A percentile compares a stretch with the other conserved stretches of the same genome.
These are phyloP conservation scores for Aspergillus fischeri DNA, from an alignment of 2,329 filamentous ascomycete species.

Conservation along the genomic window DNA sequence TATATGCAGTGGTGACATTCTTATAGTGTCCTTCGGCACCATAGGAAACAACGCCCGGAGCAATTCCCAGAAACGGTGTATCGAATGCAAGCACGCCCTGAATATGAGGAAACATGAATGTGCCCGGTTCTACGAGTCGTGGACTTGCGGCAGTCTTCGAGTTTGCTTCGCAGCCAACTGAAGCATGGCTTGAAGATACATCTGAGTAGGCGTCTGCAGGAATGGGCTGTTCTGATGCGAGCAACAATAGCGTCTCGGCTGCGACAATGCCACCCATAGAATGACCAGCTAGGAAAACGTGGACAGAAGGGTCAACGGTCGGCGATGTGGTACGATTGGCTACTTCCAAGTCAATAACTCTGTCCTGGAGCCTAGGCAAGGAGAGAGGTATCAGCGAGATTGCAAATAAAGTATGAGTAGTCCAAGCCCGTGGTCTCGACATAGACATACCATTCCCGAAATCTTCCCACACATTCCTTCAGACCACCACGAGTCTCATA, in stretches of 20 bases:
- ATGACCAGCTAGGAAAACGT: slow-evolving; percentile 77
- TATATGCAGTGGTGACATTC: slow-evolving; percentile 67
- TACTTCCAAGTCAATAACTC: slow-evolving; percentile 92
- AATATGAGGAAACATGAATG: slow-evolving; percentile 88
- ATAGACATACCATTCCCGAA: slow-evolving; percentile 47
- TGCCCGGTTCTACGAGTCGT: slow-evolving; percentile 25
- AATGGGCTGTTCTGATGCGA: slow-evolving; percentile 62
- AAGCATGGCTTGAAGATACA: slow-evolving; percentile 10
- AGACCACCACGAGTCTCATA: slow-evolving; percentile 49
- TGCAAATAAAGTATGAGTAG: not conserved
- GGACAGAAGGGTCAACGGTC: slow-evolving; percentile 79
- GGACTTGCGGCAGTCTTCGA: slow-evolving; percentile 10
- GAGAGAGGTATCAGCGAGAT: not conserved
- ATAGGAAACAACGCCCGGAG: slow-evolving; percentile 48
- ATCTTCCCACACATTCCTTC: slow-evolving; percentile 41
- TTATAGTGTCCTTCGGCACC: slow-evolving; percentile 80
- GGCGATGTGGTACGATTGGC: slow-evolving; percentile 73
- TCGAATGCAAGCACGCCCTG: slow-evolving; percentile 90
- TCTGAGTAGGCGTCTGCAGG: slow-evolving; percentile 28
- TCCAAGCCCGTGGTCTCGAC: slow-evolving; percentile 2
- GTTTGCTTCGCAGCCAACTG: not conserved
- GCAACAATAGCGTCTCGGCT: slow-evolving; percentile 75
- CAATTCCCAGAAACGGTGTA: slow-evolving; percentile 69
- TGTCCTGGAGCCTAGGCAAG: slow-evolving; percentile 68
- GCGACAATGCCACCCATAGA: slow-evolving; percentile 94